These are phyloP conservation scores for Vitis cinerea DNA, from an alignment of 164 flowering plant species.

Conservation along the genomic window DNA sequence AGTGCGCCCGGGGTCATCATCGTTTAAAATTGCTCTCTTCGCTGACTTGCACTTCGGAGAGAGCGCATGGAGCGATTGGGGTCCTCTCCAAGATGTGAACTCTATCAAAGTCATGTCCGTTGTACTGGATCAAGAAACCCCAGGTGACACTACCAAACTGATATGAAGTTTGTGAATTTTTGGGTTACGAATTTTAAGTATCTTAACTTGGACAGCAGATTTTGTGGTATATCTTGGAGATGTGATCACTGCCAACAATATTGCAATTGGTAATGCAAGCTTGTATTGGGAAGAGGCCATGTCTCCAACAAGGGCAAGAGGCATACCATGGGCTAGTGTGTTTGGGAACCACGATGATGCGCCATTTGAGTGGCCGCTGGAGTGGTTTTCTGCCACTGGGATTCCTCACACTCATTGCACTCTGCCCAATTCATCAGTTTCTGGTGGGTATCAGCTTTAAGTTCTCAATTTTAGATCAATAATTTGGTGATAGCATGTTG, in stretches of 20 bases:
- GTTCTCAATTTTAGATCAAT: too few species aligned
- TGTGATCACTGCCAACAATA: conserved; percentile 80
- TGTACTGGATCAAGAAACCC: conserved; percentile 60
- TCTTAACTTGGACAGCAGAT: conserved; percentile 29
- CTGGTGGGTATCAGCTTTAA: conserved; percentile 25
- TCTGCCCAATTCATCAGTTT: conserved; percentile 12
- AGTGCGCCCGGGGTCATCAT: conserved; percentile 27
- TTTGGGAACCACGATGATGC: conserved; percentile 95
- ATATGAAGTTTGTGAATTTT: too few species aligned
- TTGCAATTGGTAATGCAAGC: conserved; percentile 70
- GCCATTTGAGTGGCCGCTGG: conserved; percentile 76
- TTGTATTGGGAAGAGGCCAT: conserved; percentile 81
- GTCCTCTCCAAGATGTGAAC: conserved; percentile 65
- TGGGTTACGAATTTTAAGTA: conserved; percentile 2
- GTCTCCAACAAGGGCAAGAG: conserved; percentile 60
- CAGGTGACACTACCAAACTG: conserved; percentile 40
- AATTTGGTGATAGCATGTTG: too few species aligned
- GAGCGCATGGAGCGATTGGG: conserved; percentile 85
- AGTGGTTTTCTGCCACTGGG: conserved; percentile 79
- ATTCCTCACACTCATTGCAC: conserved; percentile 64
- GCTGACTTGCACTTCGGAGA: conserved; percentile 91
- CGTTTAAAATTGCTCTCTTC: conserved; percentile 67
- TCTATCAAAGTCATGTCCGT: conserved; percentile 63
- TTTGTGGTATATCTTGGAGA: conserved; percentile 93
- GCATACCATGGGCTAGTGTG: conserved; percentile 79